Percentiles rank a stretch among this genome's conserved stretches.
Conservation (phyloP, 139 green algal genomes). For the Asterochloris sp. region DNA sequence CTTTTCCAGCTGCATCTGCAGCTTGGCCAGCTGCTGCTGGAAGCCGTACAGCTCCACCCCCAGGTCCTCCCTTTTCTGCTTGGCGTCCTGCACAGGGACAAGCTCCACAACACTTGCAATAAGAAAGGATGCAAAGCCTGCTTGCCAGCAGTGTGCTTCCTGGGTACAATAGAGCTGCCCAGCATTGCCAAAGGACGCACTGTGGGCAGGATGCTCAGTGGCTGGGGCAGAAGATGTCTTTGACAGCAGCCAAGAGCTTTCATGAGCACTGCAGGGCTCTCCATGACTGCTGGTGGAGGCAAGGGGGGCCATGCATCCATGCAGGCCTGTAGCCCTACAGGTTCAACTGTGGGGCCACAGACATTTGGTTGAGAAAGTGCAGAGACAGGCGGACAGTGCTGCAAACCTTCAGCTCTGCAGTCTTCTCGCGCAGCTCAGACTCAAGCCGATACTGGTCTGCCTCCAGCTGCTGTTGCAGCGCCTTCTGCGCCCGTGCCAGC, state of each 20-base stretch:
- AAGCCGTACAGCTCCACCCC: conserved; percentile 91
- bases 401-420: conserved; percentile 56
- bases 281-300: not conserved
- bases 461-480: conserved; percentile 71
- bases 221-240: not conserved
- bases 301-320: not conserved
- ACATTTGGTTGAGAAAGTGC: not conserved
- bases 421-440: conserved; percentile 72
- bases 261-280: not conserved
- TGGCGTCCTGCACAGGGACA: conserved; percentile 35
- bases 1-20: conserved; percentile 78
- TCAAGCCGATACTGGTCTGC: conserved; percentile 51
- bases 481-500: conserved; percentile 74
- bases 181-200: not conserved
- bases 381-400: not conserved
- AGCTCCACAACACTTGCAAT: not conserved
- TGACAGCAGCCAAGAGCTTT: not conserved
- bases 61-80: conserved; percentile 67
- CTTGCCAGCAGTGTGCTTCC: not conserved
- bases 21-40: conserved; percentile 83
- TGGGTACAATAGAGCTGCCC: not conserved
- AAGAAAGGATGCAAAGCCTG: not conserved
- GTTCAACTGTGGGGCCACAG: too few species aligned
- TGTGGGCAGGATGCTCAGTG: not conserved
- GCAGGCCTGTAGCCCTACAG: too few species aligned